Evolutionary conservation across 2,329 filamentous ascomycete genomes (phyloP).

Genomic region (Fonsecaea pedrosoi): DNA sequence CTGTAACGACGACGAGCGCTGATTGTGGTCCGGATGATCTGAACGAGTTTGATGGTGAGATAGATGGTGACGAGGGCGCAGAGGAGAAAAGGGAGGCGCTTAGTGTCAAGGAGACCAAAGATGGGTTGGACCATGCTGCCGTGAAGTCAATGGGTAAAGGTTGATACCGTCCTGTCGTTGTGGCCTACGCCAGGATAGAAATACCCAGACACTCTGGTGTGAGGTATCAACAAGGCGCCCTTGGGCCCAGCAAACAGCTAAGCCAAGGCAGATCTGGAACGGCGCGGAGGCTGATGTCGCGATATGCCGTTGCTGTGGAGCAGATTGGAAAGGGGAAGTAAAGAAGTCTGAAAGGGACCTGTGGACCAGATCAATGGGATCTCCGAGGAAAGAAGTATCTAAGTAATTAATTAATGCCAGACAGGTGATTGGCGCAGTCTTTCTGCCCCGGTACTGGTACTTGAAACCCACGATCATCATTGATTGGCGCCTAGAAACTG

Average conservation of each 20-base stretch:
- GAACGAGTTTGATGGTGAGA: constrained; percentile 4
- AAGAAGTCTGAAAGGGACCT: too few species aligned
- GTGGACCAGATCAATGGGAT: too few species aligned
- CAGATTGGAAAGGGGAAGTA: too few species aligned
- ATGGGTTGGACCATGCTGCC: neutral
- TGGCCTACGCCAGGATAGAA: neutral
- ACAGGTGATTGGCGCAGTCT: neutral
- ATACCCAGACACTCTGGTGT: neutral
- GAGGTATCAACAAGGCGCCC: neutral
- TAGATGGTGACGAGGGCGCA: constrained; percentile 3
- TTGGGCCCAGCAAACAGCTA: neutral
- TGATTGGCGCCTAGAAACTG: neutral
- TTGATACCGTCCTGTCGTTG: neutral
- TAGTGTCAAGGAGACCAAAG: neutral
- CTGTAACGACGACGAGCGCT: constrained; percentile 12
- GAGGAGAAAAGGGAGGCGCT: neutral
- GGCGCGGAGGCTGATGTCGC: neutral
- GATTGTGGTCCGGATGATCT: constrained; percentile 2
- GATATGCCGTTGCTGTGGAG: neutral
- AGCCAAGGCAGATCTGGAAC: neutral
- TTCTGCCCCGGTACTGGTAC: too few species aligned
- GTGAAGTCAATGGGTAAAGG: neutral
- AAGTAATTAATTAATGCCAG: too few species aligned
- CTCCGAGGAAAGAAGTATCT: too few species aligned
- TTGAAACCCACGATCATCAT: neutral